Base-by-base conservation (phyloP, 306 rosid species). In the Echinosophora koreensis region DNA sequence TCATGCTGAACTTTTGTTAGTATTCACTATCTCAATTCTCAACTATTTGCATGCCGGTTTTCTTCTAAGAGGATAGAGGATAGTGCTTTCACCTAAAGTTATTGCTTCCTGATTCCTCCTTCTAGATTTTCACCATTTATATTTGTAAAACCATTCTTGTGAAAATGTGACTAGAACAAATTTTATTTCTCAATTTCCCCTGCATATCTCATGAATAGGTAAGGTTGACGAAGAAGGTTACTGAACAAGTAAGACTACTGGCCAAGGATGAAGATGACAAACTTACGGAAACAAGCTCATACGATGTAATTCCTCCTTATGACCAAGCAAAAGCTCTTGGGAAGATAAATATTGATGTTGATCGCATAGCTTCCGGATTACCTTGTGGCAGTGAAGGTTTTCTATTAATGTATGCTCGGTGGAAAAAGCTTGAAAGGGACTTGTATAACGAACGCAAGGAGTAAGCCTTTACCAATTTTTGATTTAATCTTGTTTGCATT, bases 251-350 rank as follows among this genome's bases (percentile, higher is more conserved):
- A 59, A 81, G 90, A 71, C 73, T 87, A 77, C 96, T 92, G 78
- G 96, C 99, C 35, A 86, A 86, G 71, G 92, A 89, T 68, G 97
- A 95, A 85, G 83, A 86, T 74, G 95, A 94, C 77, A 83, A 89
- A 78, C 92, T 89, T 74, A 77, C 89, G 28, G 92, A 93, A 85
- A 78, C 78, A 55, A 76, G 87, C 69, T 85, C 91, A 73, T 88
- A 88, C 80, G 97, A 95, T 81, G 84, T 88, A 82, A 86, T 83
- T 79, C 96, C 87, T 74, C 97, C 96, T 37, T 95, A 95, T 78
- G 99, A 95, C 87, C 99, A 95, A 92, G 99, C 97, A 82, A 95
- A 84, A 85, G 99, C 97, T 74, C 97, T 95, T 57, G 99, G 99
- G 77, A 95, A 95, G 85, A 92, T 89, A 77, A 95, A 90, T 86